A percentile compares a stretch with the other conserved stretches of the same genome.
Evolutionary conservation across 495 filamentous ascomycete genomes (phyloP).

Genomic region (Margaritispora aquatica): DNA sequence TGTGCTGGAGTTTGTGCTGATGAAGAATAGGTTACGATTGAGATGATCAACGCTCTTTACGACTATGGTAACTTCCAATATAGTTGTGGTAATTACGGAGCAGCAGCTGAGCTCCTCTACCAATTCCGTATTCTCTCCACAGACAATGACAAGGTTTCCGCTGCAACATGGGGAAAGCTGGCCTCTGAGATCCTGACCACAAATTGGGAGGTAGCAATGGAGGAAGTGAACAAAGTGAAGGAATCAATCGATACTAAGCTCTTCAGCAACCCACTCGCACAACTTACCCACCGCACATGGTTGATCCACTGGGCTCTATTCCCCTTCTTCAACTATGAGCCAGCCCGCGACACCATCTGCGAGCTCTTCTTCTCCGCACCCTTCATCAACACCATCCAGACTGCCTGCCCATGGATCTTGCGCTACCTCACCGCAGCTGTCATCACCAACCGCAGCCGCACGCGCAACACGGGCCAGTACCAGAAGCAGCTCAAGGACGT

Average conservation of each 20-base stretch:
- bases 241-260: constrained; percentile 86
- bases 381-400: constrained; percentile 99
- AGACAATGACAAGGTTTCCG: constrained; percentile 92
- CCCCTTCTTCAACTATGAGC: constrained; percentile 97
- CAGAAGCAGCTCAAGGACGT: constrained; percentile 98
- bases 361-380: constrained; percentile 93
- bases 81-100: constrained; percentile 85
- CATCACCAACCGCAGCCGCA: constrained; percentile 86
- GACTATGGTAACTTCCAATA: constrained; percentile 95
- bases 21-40: constrained; percentile 61
- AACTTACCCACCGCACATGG: constrained; percentile 92
- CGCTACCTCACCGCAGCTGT: constrained; percentile 92
- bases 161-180: constrained; percentile 93
- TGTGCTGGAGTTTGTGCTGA: constrained; percentile 13
- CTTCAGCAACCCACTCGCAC: constrained; percentile 90
- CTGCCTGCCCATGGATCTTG: constrained; percentile 92
- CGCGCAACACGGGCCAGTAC: constrained; percentile 75
- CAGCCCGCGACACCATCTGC: constrained; percentile 81
- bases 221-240: constrained; percentile 90
- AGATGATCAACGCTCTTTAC: constrained; percentile 91
- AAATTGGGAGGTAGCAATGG: constrained; percentile 93
- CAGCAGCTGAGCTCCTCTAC: constrained; percentile 84
- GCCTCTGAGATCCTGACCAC: constrained; percentile 88
- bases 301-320: constrained; percentile 98
- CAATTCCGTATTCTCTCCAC: constrained; percentile 96